Evolutionary conservation across 192 early-diverging fungal species (phyloP), one percentile per base, ranked within the genome.

Genomic region (Umbelopsis ramanniana): DNA sequence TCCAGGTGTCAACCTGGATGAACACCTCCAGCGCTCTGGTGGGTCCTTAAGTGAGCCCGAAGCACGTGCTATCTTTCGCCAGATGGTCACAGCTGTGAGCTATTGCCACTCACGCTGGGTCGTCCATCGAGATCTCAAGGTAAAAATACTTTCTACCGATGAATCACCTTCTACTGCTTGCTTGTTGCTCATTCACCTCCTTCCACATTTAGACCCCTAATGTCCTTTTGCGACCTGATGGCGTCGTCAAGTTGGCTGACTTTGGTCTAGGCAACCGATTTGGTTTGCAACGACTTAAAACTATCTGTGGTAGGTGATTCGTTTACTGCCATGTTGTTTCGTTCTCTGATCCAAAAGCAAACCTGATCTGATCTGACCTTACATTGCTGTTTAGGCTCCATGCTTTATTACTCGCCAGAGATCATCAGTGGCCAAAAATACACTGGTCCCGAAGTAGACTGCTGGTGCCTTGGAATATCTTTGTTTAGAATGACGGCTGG

Each of bases 381-480:
- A 77, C 69, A 68, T 81, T 74, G 82, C 19, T 76, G 79, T 57
- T 79, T 78, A 81, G 91, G 91, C 7, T 95, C 93, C 55, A 85
- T 97, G 52, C 93, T 95, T 10, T 98, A 96, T 70, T 90, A 92
- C 37, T 89, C 90, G 29, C 93, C 93, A 53, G 97, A 98, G 85
- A 95, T 98, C 77, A 90, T 97, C 48, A 84, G 93, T 67, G 96
- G 93, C 26, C 91, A 93, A 67, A 93, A 90, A 48, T 98, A 98
- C 74, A 81, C 83, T 67, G 97, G 97, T 4, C 95, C 97, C 6
- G 97, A 98, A 71, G 90, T 98, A 38, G 97, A 98, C 71, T 91
- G 93, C 33, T 98, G 97, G 97, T 96, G 94, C 46, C 80, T 97
- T 33, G 97, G 97, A 10, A 92, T 98, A 3, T 83, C 94, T 12